Conservation (phyloP, 2,329 filamentous ascomycete genomes). For the Bipolaris oryzae region DNA sequence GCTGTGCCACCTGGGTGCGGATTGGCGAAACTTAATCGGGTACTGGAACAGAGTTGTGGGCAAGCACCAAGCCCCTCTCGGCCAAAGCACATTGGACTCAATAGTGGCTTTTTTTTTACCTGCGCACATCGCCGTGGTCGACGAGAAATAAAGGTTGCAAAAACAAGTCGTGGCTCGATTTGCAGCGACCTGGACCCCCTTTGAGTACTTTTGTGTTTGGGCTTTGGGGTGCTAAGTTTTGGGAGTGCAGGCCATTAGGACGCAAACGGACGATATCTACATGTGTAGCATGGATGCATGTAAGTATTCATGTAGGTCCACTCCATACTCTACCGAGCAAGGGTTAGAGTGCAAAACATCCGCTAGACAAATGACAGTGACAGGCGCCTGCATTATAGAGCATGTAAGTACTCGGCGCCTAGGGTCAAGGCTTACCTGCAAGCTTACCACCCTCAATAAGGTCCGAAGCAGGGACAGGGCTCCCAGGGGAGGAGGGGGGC, state of each 20-base stretch:
- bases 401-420: conserved; percentile 18
- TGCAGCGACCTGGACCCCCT: conserved; percentile 15
- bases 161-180: conserved; percentile 1
- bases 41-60: conserved; percentile 5
- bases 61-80: conserved; percentile 11
- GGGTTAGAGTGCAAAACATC: conserved; percentile 4
- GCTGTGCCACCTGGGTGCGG: conserved; percentile 30
- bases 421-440: conserved; percentile 19
- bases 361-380: conserved; percentile 33
- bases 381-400: conserved; percentile 18
- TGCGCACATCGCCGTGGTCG: conserved; percentile 11
- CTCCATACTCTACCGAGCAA: no score
- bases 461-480: conserved; percentile 21
- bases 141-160: conserved; percentile 10
- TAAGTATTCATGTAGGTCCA: no score
- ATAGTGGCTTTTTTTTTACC: conserved; percentile 24
- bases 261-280: not conserved
- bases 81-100: conserved; percentile 19
- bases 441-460: conserved; percentile 11
- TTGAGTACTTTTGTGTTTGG: conserved; percentile 3
- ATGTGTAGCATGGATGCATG: not conserved
- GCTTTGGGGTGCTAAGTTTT: not conserved
- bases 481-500: conserved; percentile 1
- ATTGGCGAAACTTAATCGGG: conserved; percentile 22
- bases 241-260: not conserved